Evolutionary conservation across 331 rosid genomes (phyloP).

Genomic region (Prunus yedoensis): DNA sequence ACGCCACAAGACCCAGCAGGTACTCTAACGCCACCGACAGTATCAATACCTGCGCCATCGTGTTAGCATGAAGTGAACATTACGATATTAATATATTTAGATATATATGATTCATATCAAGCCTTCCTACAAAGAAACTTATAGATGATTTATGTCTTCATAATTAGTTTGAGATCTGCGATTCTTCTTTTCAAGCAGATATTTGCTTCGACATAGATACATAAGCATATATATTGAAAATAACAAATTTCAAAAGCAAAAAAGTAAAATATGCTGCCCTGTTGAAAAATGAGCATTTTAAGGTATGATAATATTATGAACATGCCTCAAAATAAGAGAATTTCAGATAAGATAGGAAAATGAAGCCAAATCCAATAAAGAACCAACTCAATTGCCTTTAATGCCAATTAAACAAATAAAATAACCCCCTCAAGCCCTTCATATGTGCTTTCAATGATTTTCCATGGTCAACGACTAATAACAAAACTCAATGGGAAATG

Average conservation of each 20-base stretch:
- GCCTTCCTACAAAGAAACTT: no score
- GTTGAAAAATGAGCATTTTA: neutral
- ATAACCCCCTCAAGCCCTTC: neutral
- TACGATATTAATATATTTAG: no score
- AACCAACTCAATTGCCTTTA: neutral
- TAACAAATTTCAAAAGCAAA: neutral
- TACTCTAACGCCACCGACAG: slow-evolving; percentile 89
- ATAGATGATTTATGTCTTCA: neutral
- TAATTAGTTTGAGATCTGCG: neutral
- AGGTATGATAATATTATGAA: neutral
- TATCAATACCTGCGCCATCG: slow-evolving; percentile 68
- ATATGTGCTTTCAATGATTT: neutral
- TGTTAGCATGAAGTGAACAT: slow-evolving; percentile 18
- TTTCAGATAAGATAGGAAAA: neutral
- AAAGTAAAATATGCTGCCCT: neutral
- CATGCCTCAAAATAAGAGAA: neutral
- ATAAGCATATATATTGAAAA: neutral
- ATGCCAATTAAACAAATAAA: neutral
- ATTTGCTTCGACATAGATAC: neutral
- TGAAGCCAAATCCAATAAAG: neutral
- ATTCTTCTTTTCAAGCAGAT: neutral
- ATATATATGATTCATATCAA: no score
- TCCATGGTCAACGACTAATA: neutral
- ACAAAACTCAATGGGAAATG: neutral
- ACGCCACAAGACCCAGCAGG: slow-evolving; percentile 95